phyloP scores from a whole-genome alignment of 208 protist genomes.

The Acanthamoeba triangularis region DNA sequence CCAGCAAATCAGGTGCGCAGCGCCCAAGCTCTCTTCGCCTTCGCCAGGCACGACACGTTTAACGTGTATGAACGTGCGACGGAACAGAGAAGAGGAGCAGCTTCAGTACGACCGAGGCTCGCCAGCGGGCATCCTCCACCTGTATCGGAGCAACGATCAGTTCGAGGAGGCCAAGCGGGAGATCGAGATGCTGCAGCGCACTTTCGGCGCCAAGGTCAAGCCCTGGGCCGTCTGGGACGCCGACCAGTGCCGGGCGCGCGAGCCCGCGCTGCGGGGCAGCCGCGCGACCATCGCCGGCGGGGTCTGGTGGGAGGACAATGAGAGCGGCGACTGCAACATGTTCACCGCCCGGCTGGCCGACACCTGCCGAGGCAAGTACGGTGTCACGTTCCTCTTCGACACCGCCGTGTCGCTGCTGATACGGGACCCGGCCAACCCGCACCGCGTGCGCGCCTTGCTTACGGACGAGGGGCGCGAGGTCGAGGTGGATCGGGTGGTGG shows the following conservation, averaged over 20 bases:
- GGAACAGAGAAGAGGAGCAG: conserved; percentile 39
- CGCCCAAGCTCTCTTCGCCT: background rate
- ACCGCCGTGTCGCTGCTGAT: background rate
- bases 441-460: background rate
- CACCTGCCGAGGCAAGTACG: conserved; percentile 26
- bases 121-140: conserved; percentile 43
- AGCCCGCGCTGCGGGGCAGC: conserved; percentile 8
- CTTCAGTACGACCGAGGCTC: conserved; percentile 41
- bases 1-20: conserved; percentile 39
- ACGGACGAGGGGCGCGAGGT: conserved; percentile 44
- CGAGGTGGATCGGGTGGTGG: conserved; percentile 18
- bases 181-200: background rate
- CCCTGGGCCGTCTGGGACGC: background rate
- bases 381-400: conserved; percentile 66
- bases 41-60: too few species aligned
- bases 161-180: conserved; percentile 19
- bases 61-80: too few species aligned
- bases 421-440: conserved; percentile 6
- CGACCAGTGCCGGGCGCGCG: background rate
- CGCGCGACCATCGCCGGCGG: background rate
- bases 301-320: conserved; percentile 47
- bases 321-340: conserved; percentile 72
- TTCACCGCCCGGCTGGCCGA: conserved; percentile 60
- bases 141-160: background rate
- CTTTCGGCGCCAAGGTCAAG: background rate